phyloP scores from a whole-genome alignment of 371 early-diverging fungal genomes.

The Mucor piriformis region DNA sequence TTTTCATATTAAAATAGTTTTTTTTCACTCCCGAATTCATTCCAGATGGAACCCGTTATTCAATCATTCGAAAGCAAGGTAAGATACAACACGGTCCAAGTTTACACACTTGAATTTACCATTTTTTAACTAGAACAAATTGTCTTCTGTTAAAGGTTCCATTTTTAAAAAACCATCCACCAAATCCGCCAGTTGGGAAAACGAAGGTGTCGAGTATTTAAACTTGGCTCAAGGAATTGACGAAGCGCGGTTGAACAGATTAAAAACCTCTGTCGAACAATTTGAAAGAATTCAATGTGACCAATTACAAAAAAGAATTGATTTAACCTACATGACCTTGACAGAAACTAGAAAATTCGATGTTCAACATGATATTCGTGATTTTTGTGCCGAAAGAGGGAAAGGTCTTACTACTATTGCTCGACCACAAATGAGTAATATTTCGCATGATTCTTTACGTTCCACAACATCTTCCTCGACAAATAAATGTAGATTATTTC shows the following conservation, averaged over 20 bases:
- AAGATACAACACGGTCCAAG: background rate
- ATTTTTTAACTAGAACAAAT: background rate
- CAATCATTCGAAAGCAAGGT: slow-evolving; percentile 9
- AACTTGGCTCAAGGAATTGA: slow-evolving; percentile 49
- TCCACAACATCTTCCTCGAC: slow-evolving; percentile 1
- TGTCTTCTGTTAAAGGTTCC: slow-evolving; percentile 5
- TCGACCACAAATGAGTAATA: background rate
- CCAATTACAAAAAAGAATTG: slow-evolving; percentile 30
- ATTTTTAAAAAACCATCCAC: slow-evolving; percentile 26
- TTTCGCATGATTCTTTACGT: slow-evolving; percentile 18
- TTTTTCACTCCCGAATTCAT: background rate
- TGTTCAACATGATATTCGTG: slow-evolving; percentile 17
- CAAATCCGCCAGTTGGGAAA: slow-evolving; percentile 4
- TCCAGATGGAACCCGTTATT: slow-evolving; percentile 13
- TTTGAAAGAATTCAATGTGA: slow-evolving; percentile 59
- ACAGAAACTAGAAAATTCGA: slow-evolving; percentile 8
- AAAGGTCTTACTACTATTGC: background rate
- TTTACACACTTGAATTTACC: background rate
- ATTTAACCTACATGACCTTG: slow-evolving; percentile 8
- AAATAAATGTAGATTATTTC: slow-evolving; percentile 17
- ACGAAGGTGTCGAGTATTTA: slow-evolving; percentile 19
- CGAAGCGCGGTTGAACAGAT: slow-evolving; percentile 42
- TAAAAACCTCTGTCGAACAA: slow-evolving; percentile 39
- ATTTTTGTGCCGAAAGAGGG: slow-evolving; percentile 20
- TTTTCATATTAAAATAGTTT: background rate